These are phyloP conservation scores for Xenosphaeropsis pyriputrescens DNA, from an alignment of 2,329 filamentous ascomycete species.

Conservation along the genomic window DNA sequence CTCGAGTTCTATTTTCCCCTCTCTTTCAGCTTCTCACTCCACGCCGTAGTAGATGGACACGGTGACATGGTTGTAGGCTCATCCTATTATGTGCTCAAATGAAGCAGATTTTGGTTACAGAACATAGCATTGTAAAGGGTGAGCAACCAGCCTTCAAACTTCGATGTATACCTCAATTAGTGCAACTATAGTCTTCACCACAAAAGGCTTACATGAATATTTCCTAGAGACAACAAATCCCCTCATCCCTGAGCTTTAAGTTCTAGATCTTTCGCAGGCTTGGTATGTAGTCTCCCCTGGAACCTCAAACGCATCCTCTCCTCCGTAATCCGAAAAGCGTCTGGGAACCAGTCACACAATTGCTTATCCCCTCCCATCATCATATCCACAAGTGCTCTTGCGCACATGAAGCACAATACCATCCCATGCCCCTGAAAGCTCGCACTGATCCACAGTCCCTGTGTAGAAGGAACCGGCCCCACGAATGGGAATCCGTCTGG, in stretches of 20 bases:
- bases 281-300: slow-evolving; percentile 14
- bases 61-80: too few species aligned
- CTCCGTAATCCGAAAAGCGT: slow-evolving; percentile 29
- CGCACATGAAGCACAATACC: slow-evolving; percentile 46
- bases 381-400: slow-evolving; percentile 40
- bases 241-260: neutral
- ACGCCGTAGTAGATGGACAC: too few species aligned
- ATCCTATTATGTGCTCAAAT: too few species aligned
- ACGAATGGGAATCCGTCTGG: slow-evolving; percentile 37
- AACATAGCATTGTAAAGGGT: too few species aligned
- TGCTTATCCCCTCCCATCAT: slow-evolving; percentile 18
- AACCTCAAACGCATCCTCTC: slow-evolving; percentile 26
- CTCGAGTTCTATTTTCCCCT: too few species aligned
- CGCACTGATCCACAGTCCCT: slow-evolving; percentile 10
- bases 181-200: too few species aligned
- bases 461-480: slow-evolving; percentile 26
- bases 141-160: too few species aligned
- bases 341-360: slow-evolving; percentile 34
- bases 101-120: too few species aligned
- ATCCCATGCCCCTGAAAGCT: slow-evolving; percentile 21
- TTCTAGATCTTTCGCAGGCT: neutral
- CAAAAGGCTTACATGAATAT: too few species aligned
- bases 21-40: too few species aligned
- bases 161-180: too few species aligned
- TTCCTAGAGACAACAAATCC: too few species aligned